Conservation (phyloP, 345 rosid genomes). For the Populus deltoides region DNA sequence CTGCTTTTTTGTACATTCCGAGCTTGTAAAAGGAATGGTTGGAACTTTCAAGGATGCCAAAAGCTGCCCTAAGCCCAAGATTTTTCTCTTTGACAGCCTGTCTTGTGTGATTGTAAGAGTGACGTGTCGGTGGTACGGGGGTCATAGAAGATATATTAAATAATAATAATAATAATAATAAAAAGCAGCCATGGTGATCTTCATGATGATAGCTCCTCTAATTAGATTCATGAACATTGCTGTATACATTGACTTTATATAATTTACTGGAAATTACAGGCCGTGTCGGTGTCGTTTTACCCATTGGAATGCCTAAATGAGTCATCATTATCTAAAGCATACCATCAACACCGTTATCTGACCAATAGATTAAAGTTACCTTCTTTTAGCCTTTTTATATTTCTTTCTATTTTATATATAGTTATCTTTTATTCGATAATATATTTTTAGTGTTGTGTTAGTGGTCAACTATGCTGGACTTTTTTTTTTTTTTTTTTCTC, state of each 20-base stretch:
- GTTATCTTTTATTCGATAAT: neutral
- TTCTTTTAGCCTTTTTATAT: neutral
- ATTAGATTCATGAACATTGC: slow-evolving; percentile 20
- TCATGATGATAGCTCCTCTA: slow-evolving; percentile 9
- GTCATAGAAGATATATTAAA: neutral
- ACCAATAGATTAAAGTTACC: neutral
- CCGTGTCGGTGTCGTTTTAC: slow-evolving; percentile 16
- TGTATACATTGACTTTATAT: neutral
- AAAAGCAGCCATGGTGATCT: neutral
- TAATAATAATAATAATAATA: too few relatives aligned
- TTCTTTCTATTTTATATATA: neutral
- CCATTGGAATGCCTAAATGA: neutral
- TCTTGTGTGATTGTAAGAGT: neutral
- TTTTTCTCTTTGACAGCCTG: neutral
- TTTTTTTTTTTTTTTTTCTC: too few relatives aligned
- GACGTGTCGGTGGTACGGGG: too few relatives aligned
- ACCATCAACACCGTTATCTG: slow-evolving; percentile 3
- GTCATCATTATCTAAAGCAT: slow-evolving; percentile 8
- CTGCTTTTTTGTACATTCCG: too few relatives aligned
- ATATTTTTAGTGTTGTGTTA: too few relatives aligned
- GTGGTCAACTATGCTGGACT: too few relatives aligned
- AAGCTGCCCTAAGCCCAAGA: neutral
- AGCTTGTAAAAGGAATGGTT: neutral
- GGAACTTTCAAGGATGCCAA: too few relatives aligned
- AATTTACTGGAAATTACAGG: neutral